Evolutionary conservation across 176 grass and related monocot species (phyloP).

Genomic region (Avena atlantica): DNA sequence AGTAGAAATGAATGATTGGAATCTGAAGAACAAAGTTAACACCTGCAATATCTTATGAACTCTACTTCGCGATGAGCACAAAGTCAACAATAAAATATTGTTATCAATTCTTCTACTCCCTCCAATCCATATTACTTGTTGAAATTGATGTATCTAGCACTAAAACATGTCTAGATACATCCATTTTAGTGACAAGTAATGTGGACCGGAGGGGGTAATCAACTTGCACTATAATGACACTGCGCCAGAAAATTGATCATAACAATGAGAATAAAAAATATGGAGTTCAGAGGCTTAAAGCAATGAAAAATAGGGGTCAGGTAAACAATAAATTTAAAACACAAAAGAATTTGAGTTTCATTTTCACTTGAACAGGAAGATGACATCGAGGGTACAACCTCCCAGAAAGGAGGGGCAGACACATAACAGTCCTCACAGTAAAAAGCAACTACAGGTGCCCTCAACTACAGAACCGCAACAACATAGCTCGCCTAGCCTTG

Average conservation of each 20-base stretch:
- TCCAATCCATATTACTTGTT: too few relatives aligned
- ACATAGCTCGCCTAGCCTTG: too few relatives aligned
- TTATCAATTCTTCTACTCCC: neutral
- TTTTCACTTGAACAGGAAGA: too few relatives aligned
- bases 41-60: conserved; percentile 1
- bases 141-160: too few relatives aligned
- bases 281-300: conserved; percentile 4
- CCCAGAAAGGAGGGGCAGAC: too few relatives aligned
- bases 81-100: neutral
- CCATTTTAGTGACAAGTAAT: too few relatives aligned
- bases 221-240: neutral
- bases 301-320: neutral
- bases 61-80: neutral
- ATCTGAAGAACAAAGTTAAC: neutral
- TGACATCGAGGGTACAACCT: too few relatives aligned
- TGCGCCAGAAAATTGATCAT: neutral
- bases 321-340: neutral
- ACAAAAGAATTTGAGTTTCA: too few relatives aligned
- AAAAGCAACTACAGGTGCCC: too few relatives aligned
- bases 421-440: too few relatives aligned
- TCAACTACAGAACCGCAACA: too few relatives aligned
- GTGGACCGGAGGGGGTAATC: neutral
- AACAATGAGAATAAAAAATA: neutral
- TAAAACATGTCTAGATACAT: too few relatives aligned
- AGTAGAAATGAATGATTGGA: conserved; percentile 27